These are phyloP conservation scores for Aspergillus persii DNA, from an alignment of 2,329 filamentous ascomycete species.

Conservation along the genomic window DNA sequence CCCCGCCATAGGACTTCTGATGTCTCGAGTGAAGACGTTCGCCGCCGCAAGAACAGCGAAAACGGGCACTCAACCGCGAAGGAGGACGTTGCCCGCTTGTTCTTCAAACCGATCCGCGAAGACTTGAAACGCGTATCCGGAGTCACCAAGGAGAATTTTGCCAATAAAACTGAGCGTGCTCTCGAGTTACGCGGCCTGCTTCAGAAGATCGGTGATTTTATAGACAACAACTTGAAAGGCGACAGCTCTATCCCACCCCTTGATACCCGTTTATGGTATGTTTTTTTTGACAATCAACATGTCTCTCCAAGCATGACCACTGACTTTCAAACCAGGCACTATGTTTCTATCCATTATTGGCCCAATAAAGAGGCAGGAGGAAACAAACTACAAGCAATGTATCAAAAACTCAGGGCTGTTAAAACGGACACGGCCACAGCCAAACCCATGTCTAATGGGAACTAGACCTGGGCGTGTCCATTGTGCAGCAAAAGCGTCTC, in stretches of 20 bases:
- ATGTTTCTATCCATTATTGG: conserved; percentile 46
- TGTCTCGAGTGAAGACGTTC: conserved; percentile 34
- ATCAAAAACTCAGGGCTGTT: conserved; percentile 35
- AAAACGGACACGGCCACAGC: conserved; percentile 23
- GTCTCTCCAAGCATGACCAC: not conserved
- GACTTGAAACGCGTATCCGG: conserved; percentile 44
- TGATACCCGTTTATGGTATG: conserved; percentile 47
- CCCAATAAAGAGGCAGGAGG: conserved; percentile 45
- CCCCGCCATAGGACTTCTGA: conserved; percentile 33
- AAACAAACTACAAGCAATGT: conserved; percentile 37
- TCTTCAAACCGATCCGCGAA: conserved; percentile 48
- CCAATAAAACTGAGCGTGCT: conserved; percentile 44
- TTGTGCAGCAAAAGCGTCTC: conserved; percentile 11
- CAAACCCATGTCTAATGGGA: conserved; percentile 26
- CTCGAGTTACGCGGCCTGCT: conserved; percentile 44
- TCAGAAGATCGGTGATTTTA: conserved; percentile 47
- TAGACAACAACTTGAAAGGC: conserved; percentile 39
- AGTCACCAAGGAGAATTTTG: conserved; percentile 47
- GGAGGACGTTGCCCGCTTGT: conserved; percentile 42
- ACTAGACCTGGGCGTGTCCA: conserved; percentile 15
- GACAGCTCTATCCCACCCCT: conserved; percentile 40
- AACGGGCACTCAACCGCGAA: conserved; percentile 32
- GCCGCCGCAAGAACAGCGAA: conserved; percentile 38
- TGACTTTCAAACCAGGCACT: conserved; percentile 39
- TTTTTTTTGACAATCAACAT: conserved; percentile 5